Evolutionary conservation across 1,284 basidiomycete species (phyloP).

Genomic region (Sporisorium sorghi): DNA sequence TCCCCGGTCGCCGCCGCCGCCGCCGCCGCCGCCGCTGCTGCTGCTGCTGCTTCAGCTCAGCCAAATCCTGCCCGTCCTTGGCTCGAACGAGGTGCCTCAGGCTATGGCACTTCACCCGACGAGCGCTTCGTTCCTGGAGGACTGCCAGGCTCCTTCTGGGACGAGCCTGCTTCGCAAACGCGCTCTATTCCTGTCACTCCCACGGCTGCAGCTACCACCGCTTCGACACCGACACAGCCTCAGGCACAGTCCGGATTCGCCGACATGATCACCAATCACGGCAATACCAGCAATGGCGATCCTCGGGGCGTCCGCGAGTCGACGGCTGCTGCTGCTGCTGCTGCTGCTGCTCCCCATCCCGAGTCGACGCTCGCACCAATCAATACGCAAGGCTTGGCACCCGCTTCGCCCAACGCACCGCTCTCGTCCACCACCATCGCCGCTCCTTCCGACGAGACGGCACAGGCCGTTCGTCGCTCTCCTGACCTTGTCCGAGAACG

Average conservation of each 20-base stretch:
- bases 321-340: no score
- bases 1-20: no score
- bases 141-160: conserved; percentile 43
- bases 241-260: not conserved
- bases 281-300: conserved; percentile 1
- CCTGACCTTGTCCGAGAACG: conserved; percentile 16
- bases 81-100: conserved; percentile 24
- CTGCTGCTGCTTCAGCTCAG: not conserved
- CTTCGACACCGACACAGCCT: not conserved
- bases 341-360: not conserved
- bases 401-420: conserved; percentile 21
- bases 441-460: conserved; percentile 34
- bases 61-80: conserved; percentile 26
- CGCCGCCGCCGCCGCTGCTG: no score
- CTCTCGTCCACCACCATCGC: conserved; percentile 41
- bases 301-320: conserved; percentile 6
- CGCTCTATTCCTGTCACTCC: not conserved
- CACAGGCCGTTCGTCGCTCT: conserved; percentile 28
- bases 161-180: conserved; percentile 14
- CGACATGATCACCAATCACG: conserved; percentile 1
- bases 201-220: not conserved
- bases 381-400: conserved; percentile 37
- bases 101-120: conserved; percentile 34
- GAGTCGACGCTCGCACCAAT: conserved; percentile 28
- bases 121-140: conserved; percentile 44